Percentiles rank a stretch among this genome's conserved stretches.
Conservation (phyloP, 2,329 filamentous ascomycete genomes). For the Neonectria faginata region DNA sequence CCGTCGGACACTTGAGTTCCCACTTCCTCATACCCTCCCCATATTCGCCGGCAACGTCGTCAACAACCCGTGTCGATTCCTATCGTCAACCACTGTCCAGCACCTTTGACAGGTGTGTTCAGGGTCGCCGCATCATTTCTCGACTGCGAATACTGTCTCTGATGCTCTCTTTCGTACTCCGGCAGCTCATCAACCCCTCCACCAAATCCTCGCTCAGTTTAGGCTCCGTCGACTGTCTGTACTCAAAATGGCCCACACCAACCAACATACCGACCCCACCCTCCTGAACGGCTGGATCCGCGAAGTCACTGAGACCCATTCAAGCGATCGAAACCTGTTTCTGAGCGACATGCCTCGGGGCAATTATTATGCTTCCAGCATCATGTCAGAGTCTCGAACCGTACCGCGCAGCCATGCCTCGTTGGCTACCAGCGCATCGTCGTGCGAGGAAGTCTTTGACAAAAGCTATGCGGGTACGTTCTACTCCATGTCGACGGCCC, state of each 20-base stretch:
- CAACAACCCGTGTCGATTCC: background rate
- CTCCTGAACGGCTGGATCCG: conserved; percentile 5
- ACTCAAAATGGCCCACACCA: conserved; percentile 5
- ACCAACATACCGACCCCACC: background rate
- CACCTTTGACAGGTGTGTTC: background rate
- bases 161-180: background rate
- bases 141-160: background rate
- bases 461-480: background rate
- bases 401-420: conserved; percentile 28
- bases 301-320: background rate
- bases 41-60: background rate
- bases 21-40: background rate
- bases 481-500: conserved; percentile 40
- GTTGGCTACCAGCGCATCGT: conserved; percentile 28
- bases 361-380: background rate
- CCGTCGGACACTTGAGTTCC: conserved; percentile 7
- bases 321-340: background rate
- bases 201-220: background rate
- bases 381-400: conserved; percentile 8
- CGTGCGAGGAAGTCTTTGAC: conserved; percentile 32
- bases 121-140: background rate
- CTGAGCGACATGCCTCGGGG: background rate
- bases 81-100: background rate
- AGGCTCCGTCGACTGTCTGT: background rate
- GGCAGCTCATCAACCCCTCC: background rate